A percentile compares a stretch with the other conserved stretches of the same genome.
These are phyloP conservation scores for Urochloa ruziziensis DNA, from an alignment of 176 grass and related monocot species.

Conservation along the genomic window DNA sequence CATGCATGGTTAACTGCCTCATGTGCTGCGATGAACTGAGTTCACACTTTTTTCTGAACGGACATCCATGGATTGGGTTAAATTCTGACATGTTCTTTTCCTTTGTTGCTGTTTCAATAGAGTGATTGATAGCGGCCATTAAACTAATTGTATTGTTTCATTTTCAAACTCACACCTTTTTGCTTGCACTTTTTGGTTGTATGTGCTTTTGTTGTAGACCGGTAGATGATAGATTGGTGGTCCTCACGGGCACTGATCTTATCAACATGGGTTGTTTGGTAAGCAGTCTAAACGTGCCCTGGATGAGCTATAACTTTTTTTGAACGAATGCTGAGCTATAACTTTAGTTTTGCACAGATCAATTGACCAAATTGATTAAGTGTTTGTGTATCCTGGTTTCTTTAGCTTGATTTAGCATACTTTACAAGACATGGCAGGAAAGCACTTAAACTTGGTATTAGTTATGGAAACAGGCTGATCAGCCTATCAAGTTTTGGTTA, in stretches of 20 bases:
- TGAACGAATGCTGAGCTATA: too few species aligned
- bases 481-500: not conserved
- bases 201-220: not conserved
- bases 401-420: not conserved
- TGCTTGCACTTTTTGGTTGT: not conserved
- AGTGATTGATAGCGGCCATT: not conserved
- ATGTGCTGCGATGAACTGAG: not conserved
- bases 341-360: not conserved
- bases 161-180: constrained; percentile 3
- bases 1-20: not conserved
- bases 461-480: not conserved
- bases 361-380: not conserved
- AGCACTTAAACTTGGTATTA: not conserved
- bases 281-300: not conserved
- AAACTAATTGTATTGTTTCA: not conserved
- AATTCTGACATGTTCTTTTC: not conserved
- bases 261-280: not conserved
- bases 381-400: not conserved
- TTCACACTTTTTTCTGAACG: not conserved
- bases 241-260: constrained; percentile 12
- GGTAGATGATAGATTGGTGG: not conserved
- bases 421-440: not conserved
- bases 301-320: too few species aligned
- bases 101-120: not conserved
- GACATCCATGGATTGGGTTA: not conserved